These are phyloP conservation scores for Colletotrichum kahawae DNA, from an alignment of 2,329 filamentous ascomycete species.

Conservation along the genomic window DNA sequence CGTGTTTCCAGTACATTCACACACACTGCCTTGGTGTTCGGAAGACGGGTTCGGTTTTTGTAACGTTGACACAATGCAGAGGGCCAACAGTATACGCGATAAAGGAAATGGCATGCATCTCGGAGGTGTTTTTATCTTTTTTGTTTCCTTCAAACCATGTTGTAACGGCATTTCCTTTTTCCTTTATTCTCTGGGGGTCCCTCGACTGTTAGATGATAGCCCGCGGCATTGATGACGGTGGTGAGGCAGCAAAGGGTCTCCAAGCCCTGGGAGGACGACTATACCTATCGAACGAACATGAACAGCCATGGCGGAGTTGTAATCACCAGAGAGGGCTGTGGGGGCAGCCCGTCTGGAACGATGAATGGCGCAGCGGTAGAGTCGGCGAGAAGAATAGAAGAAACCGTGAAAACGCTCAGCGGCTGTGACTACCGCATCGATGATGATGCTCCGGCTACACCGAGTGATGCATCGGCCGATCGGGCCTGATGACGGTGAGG, in stretches of 20 bases:
- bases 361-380: not conserved
- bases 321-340: not conserved
- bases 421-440: not conserved
- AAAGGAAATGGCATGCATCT: slow-evolving; percentile 22
- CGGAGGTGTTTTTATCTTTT: slow-evolving; percentile 10
- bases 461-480: not conserved
- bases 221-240: not conserved
- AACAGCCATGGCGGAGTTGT: not conserved
- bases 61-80: slow-evolving; percentile 21
- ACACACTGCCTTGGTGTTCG: slow-evolving; percentile 21
- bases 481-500: not conserved
- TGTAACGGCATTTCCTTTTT: not conserved
- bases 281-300: not conserved
- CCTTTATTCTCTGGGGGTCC: not conserved
- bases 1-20: slow-evolving; percentile 24
- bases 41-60: slow-evolving; percentile 20
- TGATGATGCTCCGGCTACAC: not conserved
- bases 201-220: not conserved
- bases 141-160: not conserved
- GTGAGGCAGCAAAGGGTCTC: not conserved
- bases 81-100: slow-evolving; percentile 23
- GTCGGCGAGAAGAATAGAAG: not conserved
- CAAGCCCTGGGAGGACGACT: not conserved
- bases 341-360: not conserved
- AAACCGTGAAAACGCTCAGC: not conserved